These are phyloP conservation scores for Cardamine chenopodiifolia DNA, from an alignment of 345 rosid species.

Conservation along the genomic window DNA sequence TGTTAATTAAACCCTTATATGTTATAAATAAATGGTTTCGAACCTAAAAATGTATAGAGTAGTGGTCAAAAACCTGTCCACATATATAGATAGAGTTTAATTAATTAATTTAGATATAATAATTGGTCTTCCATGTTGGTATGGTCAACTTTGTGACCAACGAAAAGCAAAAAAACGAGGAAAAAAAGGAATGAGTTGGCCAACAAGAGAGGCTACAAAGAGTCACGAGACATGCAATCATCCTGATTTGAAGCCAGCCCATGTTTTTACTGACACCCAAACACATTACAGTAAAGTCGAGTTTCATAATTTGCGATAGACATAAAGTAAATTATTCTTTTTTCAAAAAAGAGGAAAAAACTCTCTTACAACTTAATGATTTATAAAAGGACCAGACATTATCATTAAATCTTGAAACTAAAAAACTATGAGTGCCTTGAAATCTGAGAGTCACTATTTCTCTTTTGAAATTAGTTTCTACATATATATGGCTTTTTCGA, in stretches of 20 bases:
- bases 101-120: neutral
- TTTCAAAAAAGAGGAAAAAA: slow-evolving; percentile 1
- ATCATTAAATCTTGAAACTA: slow-evolving; percentile 42
- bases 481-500: neutral
- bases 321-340: slow-evolving; percentile 22
- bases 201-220: slow-evolving; percentile 28
- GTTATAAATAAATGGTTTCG: neutral
- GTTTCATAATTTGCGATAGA: slow-evolving; percentile 34
- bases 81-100: neutral
- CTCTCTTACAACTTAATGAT: slow-evolving; percentile 40
- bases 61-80: neutral
- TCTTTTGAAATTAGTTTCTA: slow-evolving; percentile 23
- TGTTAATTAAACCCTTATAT: neutral
- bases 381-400: slow-evolving; percentile 40
- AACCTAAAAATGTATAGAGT: neutral
- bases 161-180: neutral
- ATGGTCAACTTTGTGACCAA: slow-evolving; percentile 29
- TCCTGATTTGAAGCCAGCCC: slow-evolving; percentile 41
- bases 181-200: slow-evolving; percentile 38
- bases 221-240: slow-evolving; percentile 44
- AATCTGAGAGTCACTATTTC: slow-evolving; percentile 31
- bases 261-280: slow-evolving; percentile 46
- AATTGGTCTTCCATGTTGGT: slow-evolving; percentile 33
- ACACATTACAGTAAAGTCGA: slow-evolving; percentile 43
- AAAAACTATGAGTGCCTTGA: slow-evolving; percentile 38